Evolutionary conservation across 1,284 basidiomycete genomes (phyloP).

Genomic region (Melampsora larici-populina): DNA sequence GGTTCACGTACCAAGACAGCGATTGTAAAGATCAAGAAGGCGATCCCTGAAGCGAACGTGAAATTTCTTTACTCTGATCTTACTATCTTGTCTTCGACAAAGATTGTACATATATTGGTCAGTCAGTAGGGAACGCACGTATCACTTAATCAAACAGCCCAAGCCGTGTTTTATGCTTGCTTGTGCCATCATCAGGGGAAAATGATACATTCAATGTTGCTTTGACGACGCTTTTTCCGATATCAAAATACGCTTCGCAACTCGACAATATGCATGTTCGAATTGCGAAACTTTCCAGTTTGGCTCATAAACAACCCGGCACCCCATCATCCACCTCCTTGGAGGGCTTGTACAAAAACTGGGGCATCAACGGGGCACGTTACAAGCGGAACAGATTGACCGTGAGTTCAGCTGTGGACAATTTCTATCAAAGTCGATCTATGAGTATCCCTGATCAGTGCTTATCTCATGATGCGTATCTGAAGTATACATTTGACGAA

Average conservation of each 20-base stretch:
- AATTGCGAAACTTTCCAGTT: constrained; percentile 45
- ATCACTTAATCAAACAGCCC: no score
- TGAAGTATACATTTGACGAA: constrained; percentile 45
- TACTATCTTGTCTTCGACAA: constrained; percentile 49
- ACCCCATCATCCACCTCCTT: constrained; percentile 44
- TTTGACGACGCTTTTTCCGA: constrained; percentile 42
- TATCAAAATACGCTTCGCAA: constrained; percentile 43
- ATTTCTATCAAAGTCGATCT: neutral
- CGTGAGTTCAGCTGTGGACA: neutral
- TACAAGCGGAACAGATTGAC: constrained; percentile 42
- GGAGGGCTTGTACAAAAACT: constrained; percentile 42
- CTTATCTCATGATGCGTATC: neutral
- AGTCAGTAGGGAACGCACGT: no score
- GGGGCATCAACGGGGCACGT: constrained; percentile 36
- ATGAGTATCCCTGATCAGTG: no score
- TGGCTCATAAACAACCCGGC: constrained; percentile 38
- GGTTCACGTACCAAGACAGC: neutral
- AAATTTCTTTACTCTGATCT: constrained; percentile 52
- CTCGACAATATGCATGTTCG: constrained; percentile 39
- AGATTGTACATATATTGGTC: constrained; percentile 47
- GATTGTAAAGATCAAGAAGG: constrained; percentile 34
- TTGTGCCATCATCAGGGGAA: no score
- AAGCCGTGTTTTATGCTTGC: no score
- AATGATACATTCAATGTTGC: constrained; percentile 40
- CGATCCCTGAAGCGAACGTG: constrained; percentile 45